phyloP scores from a whole-genome alignment of 2,329 filamentous ascomycete genomes.

The Iodosphaeria phyllophila region DNA sequence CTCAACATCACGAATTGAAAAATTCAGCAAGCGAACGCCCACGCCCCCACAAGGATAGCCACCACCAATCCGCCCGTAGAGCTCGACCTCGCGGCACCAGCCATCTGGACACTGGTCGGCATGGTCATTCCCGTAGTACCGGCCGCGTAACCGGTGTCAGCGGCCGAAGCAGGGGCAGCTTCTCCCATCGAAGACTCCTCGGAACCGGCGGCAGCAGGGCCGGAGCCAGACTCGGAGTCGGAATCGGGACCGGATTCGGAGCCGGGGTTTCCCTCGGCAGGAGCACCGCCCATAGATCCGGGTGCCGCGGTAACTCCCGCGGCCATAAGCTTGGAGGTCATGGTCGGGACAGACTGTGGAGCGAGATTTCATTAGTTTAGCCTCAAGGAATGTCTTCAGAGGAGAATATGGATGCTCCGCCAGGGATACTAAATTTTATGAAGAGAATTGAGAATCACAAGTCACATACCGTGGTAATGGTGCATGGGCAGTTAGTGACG shows the following conservation, averaged over 20 bases:
- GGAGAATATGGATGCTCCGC: not conserved
- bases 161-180: not conserved
- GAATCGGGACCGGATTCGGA: no score
- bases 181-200: not conserved
- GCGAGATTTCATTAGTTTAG: not conserved
- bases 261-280: not conserved
- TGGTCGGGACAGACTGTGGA: constrained; percentile 1
- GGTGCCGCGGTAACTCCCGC: not conserved
- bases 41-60: no score
- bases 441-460: not conserved
- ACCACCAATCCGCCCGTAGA: no score
- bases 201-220: not conserved
- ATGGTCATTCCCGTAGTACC: not conserved
- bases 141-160: not conserved
- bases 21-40: no score
- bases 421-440: not conserved
- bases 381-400: not conserved
- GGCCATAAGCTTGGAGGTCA: constrained; percentile 2
- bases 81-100: not conserved
- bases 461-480: constrained; percentile 14
- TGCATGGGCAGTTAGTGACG: constrained; percentile 35
- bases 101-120: not conserved
- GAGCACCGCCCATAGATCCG: not conserved
- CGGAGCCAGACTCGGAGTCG: no score
- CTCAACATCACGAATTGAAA: no score